Base-by-base conservation (phyloP, 78 protist genomes). In the Chrysochromulina parva region DNA sequence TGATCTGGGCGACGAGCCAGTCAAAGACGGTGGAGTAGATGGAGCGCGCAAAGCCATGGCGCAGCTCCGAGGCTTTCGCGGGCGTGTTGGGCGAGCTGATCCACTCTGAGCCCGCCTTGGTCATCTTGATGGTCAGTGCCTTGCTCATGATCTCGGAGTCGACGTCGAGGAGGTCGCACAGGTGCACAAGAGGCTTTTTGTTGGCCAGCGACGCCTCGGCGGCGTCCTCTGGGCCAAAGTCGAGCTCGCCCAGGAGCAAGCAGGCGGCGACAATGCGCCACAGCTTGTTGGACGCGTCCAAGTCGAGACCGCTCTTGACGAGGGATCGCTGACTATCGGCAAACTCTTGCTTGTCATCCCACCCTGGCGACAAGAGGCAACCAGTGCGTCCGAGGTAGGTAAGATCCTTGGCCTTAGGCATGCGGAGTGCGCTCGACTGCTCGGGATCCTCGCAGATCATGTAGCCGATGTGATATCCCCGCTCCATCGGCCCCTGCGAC, bases 401-500 rank as follows among this genome's bases (percentile, higher is more conserved):
- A 7, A 58, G 13, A 7, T 7, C 7, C 24, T 13, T 13, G 62
- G 62, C 62, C 24, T 58, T 13, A 58, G 62, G 62, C 7, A 58
- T 7, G 13, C 13, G 62, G 24, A 58, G 13, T 13, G 62, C 13
- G 62, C 62, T 58, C 24, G 24, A 14, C 62, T 14, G 24, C 24
- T 7, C 22, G 50, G 7, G 7, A 13, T 47, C 69, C 57, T 11
- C 48, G 57, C 67, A 28, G 54, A 66, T 26, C 7, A 5, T 26
- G 96, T 97, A 97, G 92, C 96, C 97, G 50, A 97, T 91, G 88
- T 97, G 99, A 89, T 89, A 97, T 88, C 94, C 95, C 50, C 98
- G 88, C 85, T 97, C 99, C 13, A 87, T 92, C 11, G 28, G 95
- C 19, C 84, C 71, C 82, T 96, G 99, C 54, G 47, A 67, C 6